Base-by-base conservation (phyloP, 306 rosid genomes). In the Begonia masoniana region DNA sequence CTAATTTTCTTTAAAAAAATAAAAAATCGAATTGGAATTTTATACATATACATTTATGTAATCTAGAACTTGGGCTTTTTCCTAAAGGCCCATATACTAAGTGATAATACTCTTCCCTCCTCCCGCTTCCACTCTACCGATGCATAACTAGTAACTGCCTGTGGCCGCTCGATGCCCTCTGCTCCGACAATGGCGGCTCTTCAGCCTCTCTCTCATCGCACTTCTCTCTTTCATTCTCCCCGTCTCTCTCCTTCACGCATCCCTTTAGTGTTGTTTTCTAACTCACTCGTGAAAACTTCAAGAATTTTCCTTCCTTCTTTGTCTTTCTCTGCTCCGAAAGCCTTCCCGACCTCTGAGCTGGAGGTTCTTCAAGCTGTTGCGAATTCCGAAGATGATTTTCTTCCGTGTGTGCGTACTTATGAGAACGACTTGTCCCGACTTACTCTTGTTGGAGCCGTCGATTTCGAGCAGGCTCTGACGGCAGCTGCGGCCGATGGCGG, bases 401-500 rank as follows among this genome's bases (percentile, higher is more conserved):
- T 89, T 26, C 97, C 97, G 6, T 83, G 94, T 47, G 88, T 91
- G 21, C 70, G 97, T 17, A 78, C 81, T 15, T 91, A 62, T 62
- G 96, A 85, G 65, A 85, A 76, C 64, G 91, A 82, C 69, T 41
- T 74, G 47, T 64, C 88, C 51, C 69, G 82, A 49, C 82, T 89
- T 14, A 62, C 79, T 50, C 69, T 89, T 35, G 76, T 83, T 59
- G 97, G 97, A 50, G 74, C 82, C 51, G 94, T 81, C 21, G 91
- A 83, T 51, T 81, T 69, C 53, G 61, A 68, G 31, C 97, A 89
- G 74, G 88, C 95, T 41, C 50, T 89, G 15, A 85, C 95, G 7
- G 97, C 95, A 4, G 94, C 91, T 12, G 94, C 95, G 0, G 85
- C 97, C 53, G 97, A 89, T 45, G 91, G 97, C 7, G 97, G 97